Evolutionary conservation across 495 filamentous ascomycete genomes (phyloP), one percentile per base, ranked within the genome.

Genomic region (Penicillium turbatum): DNA sequence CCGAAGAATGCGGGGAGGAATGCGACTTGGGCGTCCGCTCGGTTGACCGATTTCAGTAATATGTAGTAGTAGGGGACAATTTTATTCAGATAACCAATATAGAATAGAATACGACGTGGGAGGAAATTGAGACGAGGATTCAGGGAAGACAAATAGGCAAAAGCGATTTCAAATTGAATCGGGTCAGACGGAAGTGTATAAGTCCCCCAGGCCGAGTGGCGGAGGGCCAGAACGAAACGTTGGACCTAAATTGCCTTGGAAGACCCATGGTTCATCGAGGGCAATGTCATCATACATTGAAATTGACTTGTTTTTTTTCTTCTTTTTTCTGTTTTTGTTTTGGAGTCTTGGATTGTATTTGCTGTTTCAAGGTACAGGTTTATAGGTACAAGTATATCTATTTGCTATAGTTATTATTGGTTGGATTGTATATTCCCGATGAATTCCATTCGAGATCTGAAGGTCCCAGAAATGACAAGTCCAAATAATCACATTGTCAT

Each of bases 1-100:
- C 48, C 50, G 30, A 30, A 19, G 59, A 64, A 61, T 64, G 62
- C 50, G 59, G 49, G 55, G 55, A 62, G 59, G 58, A 52, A 63
- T 63, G 61, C 27, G 43, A 36, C n/a, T 37, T 24, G 4, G 21
- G 21, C 21, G 2, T 24, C 21, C 21, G 21, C 21, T 24, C 4
- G 21, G 21, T 2, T 24, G 2, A 24, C 21, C 21, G 21, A 24
- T 24, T 24, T 24, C 21, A 24, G 21, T 4, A 2, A 24, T 24
- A 4, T 24, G 21, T 24, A 4, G 21, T n/a, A n/a, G 21, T 24
- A 24, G 21, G 21, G n/a, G 21, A 24, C 21, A 4, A 24, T 4
- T 4, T 24, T 24, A 2, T 24, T 24, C 21, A 42, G 21, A 0
- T 2, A 5, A 16, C 17, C 13, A 29, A 6, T 11, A 29, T 43